Conservation (phyloP, 192 early-diverging fungal species). For the Gamsiella multidivaricata region DNA sequence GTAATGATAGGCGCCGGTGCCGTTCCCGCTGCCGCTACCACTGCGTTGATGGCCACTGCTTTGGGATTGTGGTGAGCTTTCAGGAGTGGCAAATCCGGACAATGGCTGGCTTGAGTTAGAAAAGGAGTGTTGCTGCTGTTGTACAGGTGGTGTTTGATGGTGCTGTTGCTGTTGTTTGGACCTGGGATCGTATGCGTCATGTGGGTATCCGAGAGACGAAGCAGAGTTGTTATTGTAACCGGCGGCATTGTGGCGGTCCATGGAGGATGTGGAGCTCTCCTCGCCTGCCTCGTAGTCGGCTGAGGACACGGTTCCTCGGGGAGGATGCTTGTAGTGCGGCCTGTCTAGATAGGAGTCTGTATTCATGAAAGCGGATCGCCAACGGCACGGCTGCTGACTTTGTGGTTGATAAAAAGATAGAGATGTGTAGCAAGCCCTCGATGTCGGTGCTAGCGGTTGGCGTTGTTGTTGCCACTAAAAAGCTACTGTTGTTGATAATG, state of each 20-base stretch:
- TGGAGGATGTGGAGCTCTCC: constrained; percentile 37
- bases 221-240: constrained; percentile 21
- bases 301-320: constrained; percentile 38
- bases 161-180: constrained; percentile 6
- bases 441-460: not conserved
- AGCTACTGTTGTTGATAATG: too few relatives aligned
- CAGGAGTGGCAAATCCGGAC: constrained; percentile 28
- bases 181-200: constrained; percentile 3
- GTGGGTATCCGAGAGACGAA: constrained; percentile 26
- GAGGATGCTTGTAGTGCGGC: constrained; percentile 36
- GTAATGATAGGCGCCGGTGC: constrained; percentile 9
- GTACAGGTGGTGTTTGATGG: constrained; percentile 8
- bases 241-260: constrained; percentile 30
- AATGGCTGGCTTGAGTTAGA: constrained; percentile 14
- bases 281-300: constrained; percentile 40
- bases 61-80: constrained; percentile 36
- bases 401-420: not conserved
- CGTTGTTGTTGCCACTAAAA: not conserved
- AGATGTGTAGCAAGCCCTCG: not conserved
- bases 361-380: constrained; percentile 37
- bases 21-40: constrained; percentile 4
- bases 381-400: not conserved
- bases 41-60: constrained; percentile 2
- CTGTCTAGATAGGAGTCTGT: constrained; percentile 32
- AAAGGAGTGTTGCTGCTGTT: constrained; percentile 10